These are phyloP conservation scores for Carex cristatella DNA, from an alignment of 176 grass and related monocot species.

Conservation along the genomic window DNA sequence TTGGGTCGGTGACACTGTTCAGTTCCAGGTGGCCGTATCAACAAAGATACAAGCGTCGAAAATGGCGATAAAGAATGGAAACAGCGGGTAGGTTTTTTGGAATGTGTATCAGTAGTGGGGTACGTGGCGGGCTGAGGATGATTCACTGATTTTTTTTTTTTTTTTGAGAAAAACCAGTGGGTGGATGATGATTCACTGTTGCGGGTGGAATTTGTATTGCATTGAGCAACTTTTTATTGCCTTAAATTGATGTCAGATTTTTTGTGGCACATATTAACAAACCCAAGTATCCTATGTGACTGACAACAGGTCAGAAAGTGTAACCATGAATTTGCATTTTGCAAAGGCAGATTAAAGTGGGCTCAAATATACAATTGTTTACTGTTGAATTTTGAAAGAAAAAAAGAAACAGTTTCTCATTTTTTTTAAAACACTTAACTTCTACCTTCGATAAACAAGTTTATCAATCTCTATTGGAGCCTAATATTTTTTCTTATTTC, in stretches of 20 bases:
- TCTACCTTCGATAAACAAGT: too few species aligned
- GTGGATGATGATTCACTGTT: neutral
- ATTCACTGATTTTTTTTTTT: too few species aligned
- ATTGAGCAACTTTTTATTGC: neutral
- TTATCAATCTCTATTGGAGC: too few species aligned
- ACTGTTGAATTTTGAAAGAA: too few species aligned
- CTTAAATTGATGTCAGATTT: neutral
- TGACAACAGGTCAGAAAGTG: neutral
- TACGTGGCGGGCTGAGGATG: neutral
- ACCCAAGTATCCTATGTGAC: neutral
- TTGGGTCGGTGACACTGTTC: neutral
- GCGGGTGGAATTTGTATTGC: neutral
- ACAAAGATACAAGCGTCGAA: neutral
- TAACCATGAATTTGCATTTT: too few species aligned
- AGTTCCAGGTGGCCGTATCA: slow-evolving; percentile 3
- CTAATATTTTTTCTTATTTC: too few species aligned
- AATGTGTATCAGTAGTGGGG: neutral
- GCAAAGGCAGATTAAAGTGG: too few species aligned
- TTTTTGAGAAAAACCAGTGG: too few species aligned
- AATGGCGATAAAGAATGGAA: neutral
- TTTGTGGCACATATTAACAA: neutral
- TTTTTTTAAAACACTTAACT: too few species aligned
- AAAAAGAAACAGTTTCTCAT: too few species aligned
- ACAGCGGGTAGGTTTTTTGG: neutral
- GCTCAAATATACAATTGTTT: too few species aligned